Base-by-base conservation (phyloP, 1,284 basidiomycete species). In the Pterula multifida region DNA sequence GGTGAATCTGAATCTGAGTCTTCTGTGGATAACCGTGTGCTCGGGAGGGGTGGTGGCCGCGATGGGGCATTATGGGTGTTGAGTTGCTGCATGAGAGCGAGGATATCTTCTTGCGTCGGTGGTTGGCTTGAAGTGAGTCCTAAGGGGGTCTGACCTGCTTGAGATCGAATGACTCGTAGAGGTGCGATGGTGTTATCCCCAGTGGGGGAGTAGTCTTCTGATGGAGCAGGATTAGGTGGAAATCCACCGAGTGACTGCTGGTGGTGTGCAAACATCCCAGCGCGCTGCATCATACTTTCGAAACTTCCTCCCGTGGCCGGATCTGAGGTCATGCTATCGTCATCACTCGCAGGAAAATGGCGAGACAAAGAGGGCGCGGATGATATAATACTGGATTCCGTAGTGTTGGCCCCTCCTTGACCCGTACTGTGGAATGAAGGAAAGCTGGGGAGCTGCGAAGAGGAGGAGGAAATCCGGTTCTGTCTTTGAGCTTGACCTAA, bases 311-410 rank as follows among this genome's bases (percentile, higher is more conserved):
- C 69, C 0, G 61, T 69, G 15, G 56, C 60, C n/a, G 55, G 47
- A 50, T 24, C 48, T 24, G 36, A 48, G 32, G 46, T 53, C n/a
- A 61, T 65, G 35, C 65, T 67, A 49, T 68, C 74, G 32, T 63
- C 71, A 36, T 77, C 73, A 3, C 68, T 63, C 9, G 39, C 39
- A 42, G 39, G 68, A 26, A 63, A 68, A 57, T 85, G 85, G 12
- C 74, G 68, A 13, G 79, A 78, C 11, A 86, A 66, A 0, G 81
- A 85, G 19, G 83, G 85, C 57, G 59, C 9, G 55, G 57, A 42
- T 62, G 62, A 39, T 11, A 42, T 42, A 17, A 42, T 17, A 42
- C 39, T 60, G 64, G 53, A 45, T 49, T 26, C 53, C 36, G 4
- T 45, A 49, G 39, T 42, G 24, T n/a, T 52, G 53, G 45, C 58